phyloP scores from a whole-genome alignment of 345 rosid genomes.

The Rhodamnia rubescens region DNA sequence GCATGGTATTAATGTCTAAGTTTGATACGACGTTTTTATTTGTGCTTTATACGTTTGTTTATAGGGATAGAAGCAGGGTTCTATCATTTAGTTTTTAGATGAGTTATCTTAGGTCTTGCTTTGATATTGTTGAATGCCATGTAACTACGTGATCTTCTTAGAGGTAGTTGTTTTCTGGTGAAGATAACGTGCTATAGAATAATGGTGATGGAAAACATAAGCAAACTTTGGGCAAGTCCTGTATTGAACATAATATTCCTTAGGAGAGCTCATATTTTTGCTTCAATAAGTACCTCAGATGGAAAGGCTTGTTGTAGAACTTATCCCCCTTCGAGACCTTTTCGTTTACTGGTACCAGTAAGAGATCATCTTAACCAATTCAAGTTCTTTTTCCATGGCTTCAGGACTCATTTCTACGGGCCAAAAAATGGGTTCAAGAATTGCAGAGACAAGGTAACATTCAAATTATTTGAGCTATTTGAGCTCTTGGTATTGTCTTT shows the following conservation, averaged over 20 bases:
- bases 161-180: neutral
- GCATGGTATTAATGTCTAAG: slow-evolving; percentile 31
- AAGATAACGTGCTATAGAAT: neutral
- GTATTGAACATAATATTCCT: neutral
- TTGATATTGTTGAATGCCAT: neutral
- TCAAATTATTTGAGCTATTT: neutral
- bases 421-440: slow-evolving; percentile 62
- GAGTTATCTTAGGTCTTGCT: neutral
- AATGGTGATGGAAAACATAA: neutral
- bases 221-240: neutral
- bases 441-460: slow-evolving; percentile 55
- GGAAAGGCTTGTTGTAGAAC: neutral
- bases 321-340: neutral
- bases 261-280: neutral
- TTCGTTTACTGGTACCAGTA: neutral
- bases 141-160: neutral
- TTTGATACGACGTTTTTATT: neutral
- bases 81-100: neutral
- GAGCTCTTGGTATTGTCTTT: neutral
- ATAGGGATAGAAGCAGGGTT: neutral
- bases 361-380: neutral
- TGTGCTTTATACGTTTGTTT: neutral
- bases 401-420: slow-evolving; percentile 56
- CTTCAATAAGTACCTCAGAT: neutral
- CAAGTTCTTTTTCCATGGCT: neutral